Percentiles rank a stretch among this genome's conserved stretches.
Evolutionary conservation across 371 early-diverging fungal species (phyloP).

Genomic region (Dichotomocladium elegans): DNA sequence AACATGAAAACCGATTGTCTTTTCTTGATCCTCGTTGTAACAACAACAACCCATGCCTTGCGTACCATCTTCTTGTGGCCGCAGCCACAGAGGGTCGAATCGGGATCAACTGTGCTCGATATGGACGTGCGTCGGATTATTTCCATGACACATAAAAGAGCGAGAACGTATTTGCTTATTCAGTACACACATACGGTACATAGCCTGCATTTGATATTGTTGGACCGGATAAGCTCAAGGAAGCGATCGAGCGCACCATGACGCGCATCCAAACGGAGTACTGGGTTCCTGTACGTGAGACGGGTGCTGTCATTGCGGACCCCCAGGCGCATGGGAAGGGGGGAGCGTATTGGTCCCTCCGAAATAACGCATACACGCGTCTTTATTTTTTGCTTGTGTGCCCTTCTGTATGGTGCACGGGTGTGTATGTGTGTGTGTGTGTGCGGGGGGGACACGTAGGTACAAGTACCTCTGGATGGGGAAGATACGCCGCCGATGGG

Average conservation of each 20-base stretch:
- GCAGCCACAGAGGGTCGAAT: constrained; percentile 20
- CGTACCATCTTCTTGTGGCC: constrained; percentile 31
- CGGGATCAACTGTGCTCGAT: constrained; percentile 18
- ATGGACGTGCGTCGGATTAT: constrained; percentile 17
- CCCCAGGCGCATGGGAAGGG: no score
- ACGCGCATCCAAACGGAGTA: constrained; percentile 25
- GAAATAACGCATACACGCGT: background rate
- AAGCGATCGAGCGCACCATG: constrained; percentile 36
- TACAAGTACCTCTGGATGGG: constrained; percentile 17
- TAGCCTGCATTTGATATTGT: constrained; percentile 21
- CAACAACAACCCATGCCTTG: no score
- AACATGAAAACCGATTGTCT: no score
- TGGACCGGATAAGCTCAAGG: constrained; percentile 20
- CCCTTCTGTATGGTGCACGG: no score
- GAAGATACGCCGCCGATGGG: background rate
- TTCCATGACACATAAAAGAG: background rate
- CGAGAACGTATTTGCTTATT: background rate
- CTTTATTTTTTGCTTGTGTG: background rate
- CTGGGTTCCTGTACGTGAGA: constrained; percentile 36
- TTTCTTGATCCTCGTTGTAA: no score
- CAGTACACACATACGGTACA: no score
- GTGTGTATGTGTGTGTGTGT: no score
- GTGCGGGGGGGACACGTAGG: no score
- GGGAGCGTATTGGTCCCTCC: no score
- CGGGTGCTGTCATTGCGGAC: no score